phyloP scores from a whole-genome alignment of 371 early-diverging fungal genomes.

The Mucor piriformis region DNA sequence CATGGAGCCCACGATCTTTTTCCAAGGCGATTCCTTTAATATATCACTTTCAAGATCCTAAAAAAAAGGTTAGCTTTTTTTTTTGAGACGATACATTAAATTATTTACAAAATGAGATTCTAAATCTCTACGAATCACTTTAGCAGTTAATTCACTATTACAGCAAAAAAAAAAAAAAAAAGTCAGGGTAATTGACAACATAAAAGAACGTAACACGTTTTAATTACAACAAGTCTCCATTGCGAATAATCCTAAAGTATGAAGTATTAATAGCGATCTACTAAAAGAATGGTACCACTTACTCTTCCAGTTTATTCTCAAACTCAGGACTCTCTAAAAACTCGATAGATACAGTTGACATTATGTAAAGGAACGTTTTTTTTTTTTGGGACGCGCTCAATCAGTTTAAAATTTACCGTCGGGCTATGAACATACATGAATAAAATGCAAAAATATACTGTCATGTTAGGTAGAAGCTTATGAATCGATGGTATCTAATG shows the following conservation, averaged over 20 bases:
- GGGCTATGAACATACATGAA: too few species aligned
- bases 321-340: conserved; percentile 7
- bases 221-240: conserved; percentile 11
- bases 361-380: too few species aligned
- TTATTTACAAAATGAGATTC: conserved; percentile 18
- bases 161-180: neutral
- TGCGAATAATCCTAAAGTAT: conserved; percentile 12
- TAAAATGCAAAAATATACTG: too few species aligned
- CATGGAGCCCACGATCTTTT: conserved; percentile 19
- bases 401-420: too few species aligned
- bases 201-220: too few species aligned
- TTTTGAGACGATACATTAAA: neutral
- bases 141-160: conserved; percentile 15
- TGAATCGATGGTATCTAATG: too few species aligned
- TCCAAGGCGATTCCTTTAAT: conserved; percentile 32
- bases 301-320: conserved; percentile 9
- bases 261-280: too few species aligned
- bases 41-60: conserved; percentile 27
- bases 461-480: too few species aligned
- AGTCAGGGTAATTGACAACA: too few species aligned
- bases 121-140: conserved; percentile 5
- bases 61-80: neutral
- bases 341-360: neutral
- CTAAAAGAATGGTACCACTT: neutral
- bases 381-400: too few species aligned